Conservation (phyloP, 495 filamentous ascomycete species). For the Umbilicaria muhlenbergii region DNA sequence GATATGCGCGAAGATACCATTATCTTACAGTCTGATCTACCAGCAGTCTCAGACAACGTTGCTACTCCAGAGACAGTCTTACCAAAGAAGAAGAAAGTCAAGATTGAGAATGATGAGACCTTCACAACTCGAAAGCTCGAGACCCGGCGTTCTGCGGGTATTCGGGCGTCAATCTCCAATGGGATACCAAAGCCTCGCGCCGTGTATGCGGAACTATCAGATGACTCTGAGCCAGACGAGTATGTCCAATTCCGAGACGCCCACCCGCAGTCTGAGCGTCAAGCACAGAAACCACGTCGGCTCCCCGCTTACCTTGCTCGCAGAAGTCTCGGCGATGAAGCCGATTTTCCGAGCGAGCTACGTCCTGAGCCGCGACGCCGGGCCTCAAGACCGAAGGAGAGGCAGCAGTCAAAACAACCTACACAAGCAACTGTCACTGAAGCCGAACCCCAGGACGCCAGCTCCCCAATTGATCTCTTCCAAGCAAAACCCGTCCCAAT, state of each 20-base stretch:
- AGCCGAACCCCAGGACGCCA: neutral
- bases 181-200: neutral
- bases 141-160: neutral
- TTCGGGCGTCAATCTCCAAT: neutral
- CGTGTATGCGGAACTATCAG: slow-evolving; percentile 8
- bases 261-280: slow-evolving; percentile 25
- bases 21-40: slow-evolving; percentile 10
- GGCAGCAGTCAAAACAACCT: no score
- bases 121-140: slow-evolving; percentile 8
- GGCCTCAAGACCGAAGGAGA: neutral
- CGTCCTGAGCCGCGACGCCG: neutral
- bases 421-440: neutral
- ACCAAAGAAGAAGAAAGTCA: slow-evolving; percentile 5
- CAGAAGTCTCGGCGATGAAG: neutral
- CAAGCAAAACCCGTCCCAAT: neutral
- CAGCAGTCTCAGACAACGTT: neutral
- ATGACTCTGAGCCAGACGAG: slow-evolving; percentile 9
- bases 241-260: slow-evolving; percentile 1
- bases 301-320: slow-evolving; percentile 50
- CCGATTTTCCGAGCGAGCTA: neutral
- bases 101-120: slow-evolving; percentile 9
- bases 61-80: neutral
- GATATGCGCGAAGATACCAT: neutral
- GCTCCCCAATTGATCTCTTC: neutral
- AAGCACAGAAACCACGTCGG: slow-evolving; percentile 57